phyloP scores from a whole-genome alignment of 306 rosid genomes.

The Quillaja saponaria region DNA sequence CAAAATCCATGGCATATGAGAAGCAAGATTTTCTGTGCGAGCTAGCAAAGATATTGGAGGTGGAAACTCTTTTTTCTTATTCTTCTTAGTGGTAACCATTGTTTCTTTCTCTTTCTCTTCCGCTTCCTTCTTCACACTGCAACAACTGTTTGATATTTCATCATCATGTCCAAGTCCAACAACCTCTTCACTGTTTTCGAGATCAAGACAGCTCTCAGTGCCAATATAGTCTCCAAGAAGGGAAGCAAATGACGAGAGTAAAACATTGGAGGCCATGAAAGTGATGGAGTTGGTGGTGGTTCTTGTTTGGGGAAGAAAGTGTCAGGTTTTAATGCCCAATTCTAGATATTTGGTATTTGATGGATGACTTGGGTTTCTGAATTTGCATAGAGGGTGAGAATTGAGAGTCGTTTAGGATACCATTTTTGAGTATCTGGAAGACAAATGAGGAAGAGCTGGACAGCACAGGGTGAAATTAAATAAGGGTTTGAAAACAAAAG shows the following conservation, averaged over 20 bases:
- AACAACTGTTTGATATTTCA: background rate
- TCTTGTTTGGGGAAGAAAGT: background rate
- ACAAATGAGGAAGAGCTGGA: too few species aligned
- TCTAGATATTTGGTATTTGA: background rate
- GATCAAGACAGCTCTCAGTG: slow-evolving; percentile 60
- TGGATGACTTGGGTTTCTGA: background rate
- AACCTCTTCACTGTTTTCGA: slow-evolving; percentile 9
- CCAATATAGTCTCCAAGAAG: slow-evolving; percentile 53
- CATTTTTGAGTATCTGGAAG: too few species aligned
- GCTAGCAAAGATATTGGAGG: slow-evolving; percentile 66
- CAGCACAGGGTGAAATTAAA: background rate
- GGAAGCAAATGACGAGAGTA: slow-evolving; percentile 4
- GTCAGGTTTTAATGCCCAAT: slow-evolving; percentile 2
- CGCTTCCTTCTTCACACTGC: background rate
- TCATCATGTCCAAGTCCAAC: background rate
- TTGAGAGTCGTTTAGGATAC: too few species aligned
- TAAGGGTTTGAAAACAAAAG: background rate
- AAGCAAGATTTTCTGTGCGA: slow-evolving; percentile 53
- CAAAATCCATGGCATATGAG: slow-evolving; percentile 72
- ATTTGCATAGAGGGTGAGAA: background rate
- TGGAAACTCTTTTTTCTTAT: slow-evolving; percentile 45
- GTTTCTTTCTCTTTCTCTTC: slow-evolving; percentile 6
- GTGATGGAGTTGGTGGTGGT: background rate
- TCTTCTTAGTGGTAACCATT: slow-evolving; percentile 52
- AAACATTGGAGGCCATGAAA: slow-evolving; percentile 8